phyloP scores from a whole-genome alignment of 1,284 basidiomycete genomes.

The Malassezia arunalokei region DNA sequence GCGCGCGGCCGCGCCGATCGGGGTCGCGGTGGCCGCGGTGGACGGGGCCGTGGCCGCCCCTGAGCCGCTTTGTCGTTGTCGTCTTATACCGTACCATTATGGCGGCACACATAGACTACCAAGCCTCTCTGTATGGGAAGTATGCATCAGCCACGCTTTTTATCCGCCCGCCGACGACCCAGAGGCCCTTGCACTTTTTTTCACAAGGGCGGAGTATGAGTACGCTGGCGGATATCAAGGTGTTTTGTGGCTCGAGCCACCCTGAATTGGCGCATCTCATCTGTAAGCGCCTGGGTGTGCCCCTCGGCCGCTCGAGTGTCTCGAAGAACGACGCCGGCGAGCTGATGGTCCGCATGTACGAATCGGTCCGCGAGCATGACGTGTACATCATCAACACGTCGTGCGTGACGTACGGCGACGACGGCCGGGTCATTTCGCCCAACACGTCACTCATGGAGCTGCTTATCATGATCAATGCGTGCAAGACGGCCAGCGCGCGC shows the following conservation, averaged over 20 bases:
- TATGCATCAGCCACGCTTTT: neutral
- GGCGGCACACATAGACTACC: no score
- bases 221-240: constrained; percentile 24
- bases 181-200: neutral
- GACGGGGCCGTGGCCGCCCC: constrained; percentile 8
- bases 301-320: constrained; percentile 54
- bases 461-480: constrained; percentile 99
- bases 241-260: constrained; percentile 52
- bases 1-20: constrained; percentile 13
- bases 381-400: constrained; percentile 98
- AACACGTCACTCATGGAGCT: constrained; percentile 79
- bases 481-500: constrained; percentile 72
- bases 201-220: constrained; percentile 6
- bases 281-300: constrained; percentile 57
- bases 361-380: constrained; percentile 94
- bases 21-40: constrained; percentile 11
- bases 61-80: neutral
- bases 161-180: neutral
- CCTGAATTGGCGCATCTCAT: constrained; percentile 89
- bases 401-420: constrained; percentile 53
- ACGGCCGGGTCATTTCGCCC: constrained; percentile 28
- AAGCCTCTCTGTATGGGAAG: neutral
- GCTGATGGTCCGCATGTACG: constrained; percentile 77
- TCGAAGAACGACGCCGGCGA: constrained; percentile 82
- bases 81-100: no score